A percentile compares a stretch with the other conserved stretches of the same genome.
These are phyloP conservation scores for Euphorbia peplus DNA, from an alignment of 345 rosid genomes.

Conservation along the genomic window DNA sequence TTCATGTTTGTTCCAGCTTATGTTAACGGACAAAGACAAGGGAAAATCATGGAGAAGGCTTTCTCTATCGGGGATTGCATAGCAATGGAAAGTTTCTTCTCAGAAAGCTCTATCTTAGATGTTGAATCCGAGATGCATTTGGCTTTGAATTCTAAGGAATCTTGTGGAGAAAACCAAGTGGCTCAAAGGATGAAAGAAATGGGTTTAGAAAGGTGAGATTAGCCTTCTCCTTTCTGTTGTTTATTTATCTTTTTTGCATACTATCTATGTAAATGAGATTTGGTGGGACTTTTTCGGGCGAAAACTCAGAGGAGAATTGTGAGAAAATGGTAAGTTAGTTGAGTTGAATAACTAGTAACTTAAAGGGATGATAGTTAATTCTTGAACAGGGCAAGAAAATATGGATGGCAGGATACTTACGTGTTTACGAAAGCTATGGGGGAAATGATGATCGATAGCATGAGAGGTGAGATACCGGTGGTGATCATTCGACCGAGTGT, in stretches of 20 bases:
- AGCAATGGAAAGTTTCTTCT: conserved; percentile 50
- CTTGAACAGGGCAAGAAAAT: conserved; percentile 60
- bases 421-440: conserved; percentile 99
- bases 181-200: conserved; percentile 71
- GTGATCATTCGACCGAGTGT: conserved; percentile 83
- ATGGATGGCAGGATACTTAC: conserved; percentile 93
- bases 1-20: conserved; percentile 48
- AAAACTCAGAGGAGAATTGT: not conserved
- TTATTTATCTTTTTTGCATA: no score
- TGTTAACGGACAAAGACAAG: conserved; percentile 93
- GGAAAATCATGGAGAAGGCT: conserved; percentile 79
- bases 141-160: conserved; percentile 42
- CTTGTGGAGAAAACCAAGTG: conserved; percentile 32
- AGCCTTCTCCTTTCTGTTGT: not conserved
- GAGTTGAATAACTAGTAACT: conserved; percentile 8
- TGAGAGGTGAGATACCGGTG: conserved; percentile 76
- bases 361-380: conserved; percentile 7
- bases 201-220: conserved; percentile 69
- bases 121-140: conserved; percentile 58
- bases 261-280: not conserved
- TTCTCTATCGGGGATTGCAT: conserved; percentile 69
- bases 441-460: conserved; percentile 77
- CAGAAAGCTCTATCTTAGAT: conserved; percentile 42
- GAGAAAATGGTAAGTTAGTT: not conserved
- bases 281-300: not conserved